Conservation (phyloP, 2,329 filamentous ascomycete species). For the Beauveria rudraprayagi region DNA sequence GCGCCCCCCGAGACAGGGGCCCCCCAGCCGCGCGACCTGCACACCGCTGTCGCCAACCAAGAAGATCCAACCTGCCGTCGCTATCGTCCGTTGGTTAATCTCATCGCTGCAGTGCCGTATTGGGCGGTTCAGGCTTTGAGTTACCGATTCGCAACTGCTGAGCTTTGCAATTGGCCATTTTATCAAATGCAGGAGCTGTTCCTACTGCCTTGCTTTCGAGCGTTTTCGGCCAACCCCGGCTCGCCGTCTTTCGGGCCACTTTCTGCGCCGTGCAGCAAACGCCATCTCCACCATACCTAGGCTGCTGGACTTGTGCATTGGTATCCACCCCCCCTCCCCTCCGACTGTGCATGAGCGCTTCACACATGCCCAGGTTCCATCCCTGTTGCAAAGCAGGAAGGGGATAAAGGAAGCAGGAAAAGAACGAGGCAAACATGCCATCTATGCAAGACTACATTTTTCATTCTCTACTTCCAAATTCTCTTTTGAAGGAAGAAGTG, state of each 20-base stretch:
- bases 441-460: background rate
- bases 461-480: background rate
- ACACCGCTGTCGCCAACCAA: conserved; percentile 14
- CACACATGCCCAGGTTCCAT: background rate
- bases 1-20: conserved; percentile 10
- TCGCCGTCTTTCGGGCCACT: conserved; percentile 4
- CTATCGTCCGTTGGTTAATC: conserved; percentile 25
- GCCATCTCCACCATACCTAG: conserved; percentile 12
- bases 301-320: conserved; percentile 4
- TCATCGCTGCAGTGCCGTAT: conserved; percentile 40
- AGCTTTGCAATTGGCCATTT: conserved; percentile 40
- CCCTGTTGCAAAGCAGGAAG: background rate
- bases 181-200: conserved; percentile 37
- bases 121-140: conserved; percentile 39
- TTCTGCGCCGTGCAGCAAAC: conserved; percentile 9
- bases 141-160: conserved; percentile 21
- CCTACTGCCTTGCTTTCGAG: conserved; percentile 45
- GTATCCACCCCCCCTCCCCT: background rate
- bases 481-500: background rate
- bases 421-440: conserved; percentile 10
- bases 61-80: conserved; percentile 8
- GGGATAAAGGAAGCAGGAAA: conserved; percentile 1
- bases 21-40: background rate
- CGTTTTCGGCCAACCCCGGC: conserved; percentile 35
- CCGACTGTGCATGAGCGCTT: conserved; percentile 7